phyloP scores from a whole-genome alignment of 129 eudicot species.

The Solidago caesia region DNA sequence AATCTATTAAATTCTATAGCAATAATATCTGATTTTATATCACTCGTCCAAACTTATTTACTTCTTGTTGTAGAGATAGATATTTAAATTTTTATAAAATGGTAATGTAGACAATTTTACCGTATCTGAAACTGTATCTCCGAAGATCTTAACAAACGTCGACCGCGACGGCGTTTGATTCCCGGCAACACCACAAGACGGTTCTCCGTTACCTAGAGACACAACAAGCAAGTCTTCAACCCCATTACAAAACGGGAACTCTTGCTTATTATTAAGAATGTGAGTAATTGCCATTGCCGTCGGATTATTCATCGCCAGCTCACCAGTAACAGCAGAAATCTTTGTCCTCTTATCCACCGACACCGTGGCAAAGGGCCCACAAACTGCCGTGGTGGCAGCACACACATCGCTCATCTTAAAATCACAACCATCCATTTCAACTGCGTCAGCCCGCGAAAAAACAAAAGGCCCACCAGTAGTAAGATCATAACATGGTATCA shows the following conservation, averaged over 20 bases:
- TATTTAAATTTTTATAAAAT: too few relatives aligned
- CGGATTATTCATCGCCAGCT: slow-evolving; percentile 77
- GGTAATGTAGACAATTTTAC: slow-evolving; percentile 21
- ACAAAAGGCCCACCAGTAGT: slow-evolving; percentile 67
- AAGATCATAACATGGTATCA: slow-evolving; percentile 80
- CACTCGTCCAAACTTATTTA: too few relatives aligned
- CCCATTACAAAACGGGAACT: slow-evolving; percentile 72
- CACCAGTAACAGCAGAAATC: slow-evolving; percentile 67
- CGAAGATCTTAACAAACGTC: slow-evolving; percentile 48
- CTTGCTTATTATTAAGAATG: slow-evolving; percentile 71
- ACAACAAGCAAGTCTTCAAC: slow-evolving; percentile 72
- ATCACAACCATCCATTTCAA: slow-evolving; percentile 73
- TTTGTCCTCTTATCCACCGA: slow-evolving; percentile 58
- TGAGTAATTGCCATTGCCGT: slow-evolving; percentile 87
- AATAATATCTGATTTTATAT: background rate
- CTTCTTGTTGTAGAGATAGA: too few relatives aligned
- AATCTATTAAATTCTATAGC: background rate
- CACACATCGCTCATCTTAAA: slow-evolving; percentile 80
- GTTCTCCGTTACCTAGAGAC: slow-evolving; percentile 73
- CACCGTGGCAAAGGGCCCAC: slow-evolving; percentile 38
- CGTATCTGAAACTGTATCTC: slow-evolving; percentile 77
- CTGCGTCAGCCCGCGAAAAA: slow-evolving; percentile 91
- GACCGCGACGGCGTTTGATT: slow-evolving; percentile 38
- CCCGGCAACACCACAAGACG: slow-evolving; percentile 28
- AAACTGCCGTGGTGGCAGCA: slow-evolving; percentile 55